Evolutionary conservation across 441 rosid species (phyloP).

Genomic region (Croton setiger): DNA sequence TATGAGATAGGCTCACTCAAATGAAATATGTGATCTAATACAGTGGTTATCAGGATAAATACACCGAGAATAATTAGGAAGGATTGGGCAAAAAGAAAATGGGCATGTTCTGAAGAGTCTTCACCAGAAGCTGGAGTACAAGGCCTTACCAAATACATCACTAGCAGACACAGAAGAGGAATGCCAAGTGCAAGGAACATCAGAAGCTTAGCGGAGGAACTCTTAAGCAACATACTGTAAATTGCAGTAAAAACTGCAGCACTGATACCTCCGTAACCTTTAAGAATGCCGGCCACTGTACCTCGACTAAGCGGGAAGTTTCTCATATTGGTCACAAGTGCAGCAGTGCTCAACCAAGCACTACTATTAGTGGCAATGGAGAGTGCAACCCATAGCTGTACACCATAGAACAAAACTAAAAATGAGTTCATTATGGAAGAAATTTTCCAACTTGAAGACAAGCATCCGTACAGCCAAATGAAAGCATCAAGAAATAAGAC

Average conservation of each 20-base stretch:
- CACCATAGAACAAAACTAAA: not conserved
- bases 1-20: conserved; percentile 40
- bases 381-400: conserved; percentile 82
- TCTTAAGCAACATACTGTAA: conserved; percentile 54
- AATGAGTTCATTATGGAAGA: not conserved
- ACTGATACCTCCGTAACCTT: conserved; percentile 80
- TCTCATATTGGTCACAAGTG: conserved; percentile 94
- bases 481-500: not conserved
- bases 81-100: conserved; percentile 64
- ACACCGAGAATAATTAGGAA: conserved; percentile 55
- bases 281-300: conserved; percentile 83
- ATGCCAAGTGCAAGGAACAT: conserved; percentile 69
- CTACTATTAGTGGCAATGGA: conserved; percentile 66
- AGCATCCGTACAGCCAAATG: not conserved
- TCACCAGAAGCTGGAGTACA: conserved; percentile 83
- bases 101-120: conserved; percentile 64
- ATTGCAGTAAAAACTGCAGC: conserved; percentile 73
- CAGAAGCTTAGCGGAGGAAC: conserved; percentile 55
- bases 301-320: conserved; percentile 93
- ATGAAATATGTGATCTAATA: conserved; percentile 38
- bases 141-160: conserved; percentile 65
- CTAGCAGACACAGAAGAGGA: conserved; percentile 58
- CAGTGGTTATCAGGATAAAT: conserved; percentile 51
- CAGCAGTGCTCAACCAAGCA: conserved; percentile 87
- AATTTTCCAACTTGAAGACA: not conserved